Percentiles rank a stretch among this genome's conserved stretches.
Evolutionary conservation across 1,284 basidiomycete species (phyloP).

Genomic region (Macrocybe sp.): DNA sequence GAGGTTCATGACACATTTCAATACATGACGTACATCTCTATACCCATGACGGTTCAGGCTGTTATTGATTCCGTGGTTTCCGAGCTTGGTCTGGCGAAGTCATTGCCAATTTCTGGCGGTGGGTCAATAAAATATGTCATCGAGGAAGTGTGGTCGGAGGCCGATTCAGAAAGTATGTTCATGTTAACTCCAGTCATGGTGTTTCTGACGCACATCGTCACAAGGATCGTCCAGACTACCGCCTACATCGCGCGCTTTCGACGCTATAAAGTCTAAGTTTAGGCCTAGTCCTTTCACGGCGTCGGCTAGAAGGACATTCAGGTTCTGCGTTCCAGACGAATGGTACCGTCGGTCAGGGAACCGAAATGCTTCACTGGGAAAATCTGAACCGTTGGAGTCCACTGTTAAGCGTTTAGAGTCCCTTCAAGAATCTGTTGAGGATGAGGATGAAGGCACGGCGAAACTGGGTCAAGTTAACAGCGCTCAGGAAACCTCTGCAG

Average conservation of each 20-base stretch:
- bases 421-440: constrained; percentile 45
- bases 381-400: constrained; percentile 44
- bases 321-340: constrained; percentile 70
- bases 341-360: constrained; percentile 72
- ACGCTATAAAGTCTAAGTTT: constrained; percentile 31
- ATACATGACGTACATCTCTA: constrained; percentile 61
- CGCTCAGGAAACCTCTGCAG: constrained; percentile 1
- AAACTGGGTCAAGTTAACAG: constrained; percentile 30
- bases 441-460: constrained; percentile 55
- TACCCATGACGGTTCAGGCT: constrained; percentile 45
- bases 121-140: constrained; percentile 62
- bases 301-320: constrained; percentile 38
- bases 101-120: constrained; percentile 54
- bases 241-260: constrained; percentile 22
- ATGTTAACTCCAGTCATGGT: too few relatives aligned
- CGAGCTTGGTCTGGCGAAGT: constrained; percentile 66
- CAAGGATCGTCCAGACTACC: constrained; percentile 26
- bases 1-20: constrained; percentile 73
- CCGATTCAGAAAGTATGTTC: constrained; percentile 44
- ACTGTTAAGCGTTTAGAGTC: constrained; percentile 47
- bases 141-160: constrained; percentile 57
- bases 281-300: constrained; percentile 36
- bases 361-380: constrained; percentile 40
- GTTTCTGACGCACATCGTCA: too few relatives aligned
- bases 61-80: constrained; percentile 51